Evolutionary conservation across 2,329 filamentous ascomycete species (phyloP).

Genomic region (Ophiostoma piceae): DNA sequence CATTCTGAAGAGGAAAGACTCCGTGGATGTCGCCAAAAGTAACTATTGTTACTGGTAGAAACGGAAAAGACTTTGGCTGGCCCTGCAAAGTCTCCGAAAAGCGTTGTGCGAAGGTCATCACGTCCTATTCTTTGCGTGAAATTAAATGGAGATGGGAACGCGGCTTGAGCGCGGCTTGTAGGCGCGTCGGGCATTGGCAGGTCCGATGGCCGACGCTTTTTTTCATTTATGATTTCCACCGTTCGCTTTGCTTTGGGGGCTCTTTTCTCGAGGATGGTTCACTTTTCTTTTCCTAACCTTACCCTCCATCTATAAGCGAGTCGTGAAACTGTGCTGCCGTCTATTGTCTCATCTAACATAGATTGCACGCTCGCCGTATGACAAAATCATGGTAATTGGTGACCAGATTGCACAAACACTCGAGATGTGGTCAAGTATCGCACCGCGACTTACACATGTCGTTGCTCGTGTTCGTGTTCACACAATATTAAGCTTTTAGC

Average conservation of each 20-base stretch:
- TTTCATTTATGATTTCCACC: background rate
- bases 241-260: background rate
- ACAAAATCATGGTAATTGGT: background rate
- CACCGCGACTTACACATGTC: background rate
- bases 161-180: background rate
- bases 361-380: background rate
- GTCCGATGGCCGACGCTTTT: background rate
- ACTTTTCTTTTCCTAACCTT: background rate
- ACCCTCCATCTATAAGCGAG: background rate
- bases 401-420: background rate
- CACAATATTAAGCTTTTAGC: background rate
- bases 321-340: background rate
- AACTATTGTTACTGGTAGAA: background rate
- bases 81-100: background rate
- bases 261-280: background rate
- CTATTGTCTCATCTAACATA: background rate
- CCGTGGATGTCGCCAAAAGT: background rate
- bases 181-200: background rate
- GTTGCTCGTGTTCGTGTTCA: conserved; percentile 4
- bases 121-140: too few relatives aligned
- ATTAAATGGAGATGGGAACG: background rate
- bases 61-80: background rate
- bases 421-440: background rate
- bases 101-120: background rate
- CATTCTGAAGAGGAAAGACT: background rate